Evolutionary conservation across 371 early-diverging fungal genomes (phyloP).

Genomic region (Syncephalis plumigaleata): DNA sequence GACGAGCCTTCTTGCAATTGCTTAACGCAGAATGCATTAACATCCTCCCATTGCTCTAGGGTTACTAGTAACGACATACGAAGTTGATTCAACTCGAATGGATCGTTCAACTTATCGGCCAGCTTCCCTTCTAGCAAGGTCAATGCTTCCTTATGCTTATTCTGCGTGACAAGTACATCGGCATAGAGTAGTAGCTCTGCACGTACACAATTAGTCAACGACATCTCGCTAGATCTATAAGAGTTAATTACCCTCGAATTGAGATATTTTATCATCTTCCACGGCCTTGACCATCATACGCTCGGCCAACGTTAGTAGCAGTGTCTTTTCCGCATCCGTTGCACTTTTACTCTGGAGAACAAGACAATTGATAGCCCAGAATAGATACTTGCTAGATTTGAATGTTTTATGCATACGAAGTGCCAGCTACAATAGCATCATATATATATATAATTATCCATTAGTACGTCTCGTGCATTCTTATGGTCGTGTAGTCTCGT

Average conservation of each 20-base stretch:
- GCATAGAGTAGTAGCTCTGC: constrained; percentile 49
- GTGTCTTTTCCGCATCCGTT: constrained; percentile 7
- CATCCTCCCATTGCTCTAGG: constrained; percentile 23
- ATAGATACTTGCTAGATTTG: constrained; percentile 57
- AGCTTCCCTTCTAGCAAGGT: constrained; percentile 35
- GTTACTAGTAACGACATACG: constrained; percentile 27
- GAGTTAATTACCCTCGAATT: constrained; percentile 27
- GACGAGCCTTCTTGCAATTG: constrained; percentile 14
- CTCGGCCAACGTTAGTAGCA: constrained; percentile 47
- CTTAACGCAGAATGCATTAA: constrained; percentile 8
- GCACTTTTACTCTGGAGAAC: constrained; percentile 23
- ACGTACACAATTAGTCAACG: background rate
- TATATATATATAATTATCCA: background rate
- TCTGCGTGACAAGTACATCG: constrained; percentile 38
- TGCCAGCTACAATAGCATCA: constrained; percentile 30
- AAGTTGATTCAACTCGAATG: constrained; percentile 19
- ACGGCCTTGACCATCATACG: constrained; percentile 70
- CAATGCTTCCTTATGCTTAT: constrained; percentile 36
- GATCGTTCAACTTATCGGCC: constrained; percentile 32
- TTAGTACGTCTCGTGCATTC: background rate
- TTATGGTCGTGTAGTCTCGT: background rate
- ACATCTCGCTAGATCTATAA: background rate
- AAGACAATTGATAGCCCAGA: constrained; percentile 75
- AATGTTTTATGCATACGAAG: constrained; percentile 64
- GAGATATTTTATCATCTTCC: constrained; percentile 36